Conservation (phyloP, 75 land plant species). For the Pinus taeda region DNA sequence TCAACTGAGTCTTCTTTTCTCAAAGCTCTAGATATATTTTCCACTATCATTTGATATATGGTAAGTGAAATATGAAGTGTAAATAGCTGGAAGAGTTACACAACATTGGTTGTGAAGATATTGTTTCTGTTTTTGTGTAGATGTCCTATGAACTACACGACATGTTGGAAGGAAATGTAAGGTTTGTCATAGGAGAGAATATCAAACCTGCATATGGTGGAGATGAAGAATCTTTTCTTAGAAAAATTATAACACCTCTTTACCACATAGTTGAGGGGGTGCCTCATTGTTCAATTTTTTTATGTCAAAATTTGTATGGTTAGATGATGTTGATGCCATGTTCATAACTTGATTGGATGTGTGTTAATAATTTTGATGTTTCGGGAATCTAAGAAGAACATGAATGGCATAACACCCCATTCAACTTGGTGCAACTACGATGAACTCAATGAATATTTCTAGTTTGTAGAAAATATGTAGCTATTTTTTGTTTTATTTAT, state of each 20-base stretch:
- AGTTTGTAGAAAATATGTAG: too few relatives aligned
- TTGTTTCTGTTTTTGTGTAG: conserved; percentile 30
- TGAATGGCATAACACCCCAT: too few relatives aligned
- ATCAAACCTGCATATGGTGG: conserved; percentile 98
- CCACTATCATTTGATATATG: too few relatives aligned
- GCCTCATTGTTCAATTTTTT: not conserved
- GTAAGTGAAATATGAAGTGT: not conserved
- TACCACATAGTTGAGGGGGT: conserved; percentile 86
- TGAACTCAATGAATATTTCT: too few relatives aligned
- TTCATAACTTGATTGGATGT: not conserved
- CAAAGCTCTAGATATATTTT: not conserved
- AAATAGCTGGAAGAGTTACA: not conserved
- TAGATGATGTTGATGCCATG: too few relatives aligned
- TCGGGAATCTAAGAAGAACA: too few relatives aligned
- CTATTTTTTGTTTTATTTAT: too few relatives aligned
- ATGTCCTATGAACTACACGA: conserved; percentile 98
- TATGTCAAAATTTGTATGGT: too few relatives aligned
- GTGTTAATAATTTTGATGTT: too few relatives aligned
- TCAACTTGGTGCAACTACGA: too few relatives aligned
- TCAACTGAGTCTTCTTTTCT: not conserved
- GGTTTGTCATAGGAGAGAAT: conserved; percentile 88
- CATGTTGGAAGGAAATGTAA: conserved; percentile 89
- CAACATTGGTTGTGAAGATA: not conserved
- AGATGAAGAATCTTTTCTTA: conserved; percentile 86
- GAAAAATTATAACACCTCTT: conserved; percentile 84